Evolutionary conservation across 805 yeast species (phyloP).

Genomic region (Metschnikowia continentalis): DNA sequence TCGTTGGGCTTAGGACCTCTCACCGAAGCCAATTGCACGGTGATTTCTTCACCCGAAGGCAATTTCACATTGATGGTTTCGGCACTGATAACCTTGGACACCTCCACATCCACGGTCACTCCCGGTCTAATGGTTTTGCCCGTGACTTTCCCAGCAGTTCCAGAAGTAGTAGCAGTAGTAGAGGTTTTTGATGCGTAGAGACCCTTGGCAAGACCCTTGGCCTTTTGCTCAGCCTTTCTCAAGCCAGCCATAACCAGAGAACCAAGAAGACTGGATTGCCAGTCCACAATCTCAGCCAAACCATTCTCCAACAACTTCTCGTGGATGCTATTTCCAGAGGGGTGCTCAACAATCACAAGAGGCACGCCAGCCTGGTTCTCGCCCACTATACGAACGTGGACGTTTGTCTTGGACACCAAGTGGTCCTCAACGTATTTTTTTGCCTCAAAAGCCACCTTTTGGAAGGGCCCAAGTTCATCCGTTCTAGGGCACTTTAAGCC

Average conservation of each 20-base stretch:
- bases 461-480: slow-evolving; percentile 35
- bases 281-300: slow-evolving; percentile 69
- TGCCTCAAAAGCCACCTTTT: slow-evolving; percentile 56
- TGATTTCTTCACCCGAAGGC: slow-evolving; percentile 47
- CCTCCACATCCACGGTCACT: slow-evolving; percentile 46
- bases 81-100: slow-evolving; percentile 59
- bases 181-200: slow-evolving; percentile 30
- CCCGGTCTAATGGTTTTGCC: slow-evolving; percentile 38
- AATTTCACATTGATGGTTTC: slow-evolving; percentile 61
- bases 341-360: slow-evolving; percentile 57
- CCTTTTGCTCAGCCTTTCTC: slow-evolving; percentile 62
- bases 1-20: slow-evolving; percentile 71
- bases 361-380: slow-evolving; percentile 59
- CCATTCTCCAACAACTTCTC: slow-evolving; percentile 66
- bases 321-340: slow-evolving; percentile 70
- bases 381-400: slow-evolving; percentile 56
- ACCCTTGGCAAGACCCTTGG: slow-evolving; percentile 55
- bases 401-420: slow-evolving; percentile 51
- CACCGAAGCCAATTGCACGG: slow-evolving; percentile 73
- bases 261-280: slow-evolving; percentile 74
- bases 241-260: slow-evolving; percentile 55
- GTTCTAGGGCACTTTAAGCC: slow-evolving; percentile 74
- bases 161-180: slow-evolving; percentile 4
- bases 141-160: slow-evolving; percentile 5
- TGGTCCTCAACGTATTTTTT: slow-evolving; percentile 59